A percentile compares a stretch with the other conserved stretches of the same genome.
phyloP scores from a whole-genome alignment of 192 early-diverging fungal species.

The Tieghemiomyces parasiticus region DNA sequence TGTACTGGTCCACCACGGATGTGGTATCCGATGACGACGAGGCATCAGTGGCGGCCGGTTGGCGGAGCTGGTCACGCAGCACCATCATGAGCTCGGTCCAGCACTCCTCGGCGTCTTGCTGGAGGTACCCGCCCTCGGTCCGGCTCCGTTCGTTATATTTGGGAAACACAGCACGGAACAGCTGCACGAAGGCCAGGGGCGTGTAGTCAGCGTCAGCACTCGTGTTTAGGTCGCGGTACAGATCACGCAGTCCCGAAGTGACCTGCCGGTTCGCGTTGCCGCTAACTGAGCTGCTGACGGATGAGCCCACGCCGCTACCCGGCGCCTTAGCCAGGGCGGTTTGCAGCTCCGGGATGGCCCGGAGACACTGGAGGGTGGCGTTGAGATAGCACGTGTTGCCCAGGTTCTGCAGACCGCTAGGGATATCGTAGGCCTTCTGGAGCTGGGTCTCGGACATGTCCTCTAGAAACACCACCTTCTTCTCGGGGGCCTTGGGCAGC shows the following conservation, averaged over 20 bases:
- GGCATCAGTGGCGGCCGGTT: conserved; percentile 10
- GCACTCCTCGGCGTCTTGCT: conserved; percentile 98
- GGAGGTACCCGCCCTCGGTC: conserved; percentile 50
- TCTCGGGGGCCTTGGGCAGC: conserved; percentile 64
- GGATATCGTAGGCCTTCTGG: conserved; percentile 78
- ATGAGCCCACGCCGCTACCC: too few relatives aligned
- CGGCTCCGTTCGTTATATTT: conserved; percentile 72
- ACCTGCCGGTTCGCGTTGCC: too few relatives aligned
- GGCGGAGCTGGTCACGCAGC: conserved; percentile 41
- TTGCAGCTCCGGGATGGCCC: conserved; percentile 71
- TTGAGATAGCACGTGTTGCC: conserved; percentile 91
- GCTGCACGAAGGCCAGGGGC: conserved; percentile 65
- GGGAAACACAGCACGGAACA: conserved; percentile 64
- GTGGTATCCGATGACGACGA: conserved; percentile 3
- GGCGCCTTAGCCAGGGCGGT: conserved; percentile 35
- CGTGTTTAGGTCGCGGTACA: conserved; percentile 55
- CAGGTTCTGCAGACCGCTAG: conserved; percentile 77
- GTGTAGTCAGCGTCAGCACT: conserved; percentile 56
- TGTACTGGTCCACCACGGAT: conserved; percentile 50
- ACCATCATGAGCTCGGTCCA: conserved; percentile 76
- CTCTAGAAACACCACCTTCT: conserved; percentile 67
- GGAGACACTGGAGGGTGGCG: conserved; percentile 85
- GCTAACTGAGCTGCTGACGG: too few relatives aligned
- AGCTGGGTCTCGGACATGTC: conserved; percentile 84
- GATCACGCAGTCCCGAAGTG: conserved; percentile 47